Conservation (phyloP, 257 asterid genomes). For the Solanum ossicruentum region DNA sequence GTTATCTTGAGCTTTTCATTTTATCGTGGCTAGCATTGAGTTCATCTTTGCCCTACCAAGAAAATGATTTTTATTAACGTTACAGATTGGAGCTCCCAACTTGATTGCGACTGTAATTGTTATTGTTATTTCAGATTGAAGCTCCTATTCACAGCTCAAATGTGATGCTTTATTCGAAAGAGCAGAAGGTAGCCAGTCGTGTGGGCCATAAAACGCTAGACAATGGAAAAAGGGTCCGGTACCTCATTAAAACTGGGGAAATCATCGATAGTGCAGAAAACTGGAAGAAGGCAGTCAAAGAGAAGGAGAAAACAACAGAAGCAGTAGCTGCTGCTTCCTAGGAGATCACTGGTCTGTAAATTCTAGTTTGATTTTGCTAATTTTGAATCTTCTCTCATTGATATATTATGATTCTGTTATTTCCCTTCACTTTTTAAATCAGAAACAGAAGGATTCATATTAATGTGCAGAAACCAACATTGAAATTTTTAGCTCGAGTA, state of each 20-base stretch:
- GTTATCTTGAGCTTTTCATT: not conserved
- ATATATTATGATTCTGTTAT: not conserved
- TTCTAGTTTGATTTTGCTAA: not conserved
- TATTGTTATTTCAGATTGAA: slow-evolving; percentile 50
- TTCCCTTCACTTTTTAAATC: not conserved
- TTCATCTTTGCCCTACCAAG: not conserved
- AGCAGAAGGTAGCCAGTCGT: slow-evolving; percentile 63
- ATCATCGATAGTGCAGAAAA: slow-evolving; percentile 80
- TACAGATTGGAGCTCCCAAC: slow-evolving; percentile 61
- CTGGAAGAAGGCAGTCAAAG: slow-evolving; percentile 61
- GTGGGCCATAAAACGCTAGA: slow-evolving; percentile 87
- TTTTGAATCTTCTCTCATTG: not conserved
- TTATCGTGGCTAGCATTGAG: not conserved
- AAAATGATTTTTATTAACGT: not conserved
- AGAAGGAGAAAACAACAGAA: slow-evolving; percentile 30
- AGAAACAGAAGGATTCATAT: not conserved
- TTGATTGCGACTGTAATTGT: not conserved
- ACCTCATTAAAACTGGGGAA: slow-evolving; percentile 88
- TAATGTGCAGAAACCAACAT: not conserved
- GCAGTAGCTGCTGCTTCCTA: slow-evolving; percentile 47
- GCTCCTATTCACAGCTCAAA: slow-evolving; percentile 97
- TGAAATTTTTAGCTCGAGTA: not conserved
- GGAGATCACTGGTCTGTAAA: slow-evolving; percentile 10
- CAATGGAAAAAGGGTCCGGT: slow-evolving; percentile 74
- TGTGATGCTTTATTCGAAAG: slow-evolving; percentile 94